phyloP scores from a whole-genome alignment of 768 basidiomycete species.

The Boletus rubroflammeus region DNA sequence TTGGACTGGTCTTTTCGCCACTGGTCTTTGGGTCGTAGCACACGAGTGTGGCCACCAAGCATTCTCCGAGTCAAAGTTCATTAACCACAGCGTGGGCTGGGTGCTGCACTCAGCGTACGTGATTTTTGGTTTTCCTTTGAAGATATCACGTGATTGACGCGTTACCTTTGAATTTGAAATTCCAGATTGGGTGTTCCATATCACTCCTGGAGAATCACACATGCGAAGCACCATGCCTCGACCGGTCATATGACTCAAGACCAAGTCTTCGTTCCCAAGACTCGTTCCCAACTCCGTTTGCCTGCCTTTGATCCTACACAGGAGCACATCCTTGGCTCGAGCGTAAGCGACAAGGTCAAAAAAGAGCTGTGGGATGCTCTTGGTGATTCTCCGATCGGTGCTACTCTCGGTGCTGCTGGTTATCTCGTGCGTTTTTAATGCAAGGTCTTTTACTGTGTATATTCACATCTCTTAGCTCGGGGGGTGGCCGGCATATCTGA shows the following conservation, averaged over 20 bases:
- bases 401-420: constrained; percentile 46
- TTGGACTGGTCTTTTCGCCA: constrained; percentile 78
- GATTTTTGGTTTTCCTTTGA: not conserved
- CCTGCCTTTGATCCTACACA: constrained; percentile 63
- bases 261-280: constrained; percentile 91
- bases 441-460: not conserved
- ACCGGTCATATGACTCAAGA: constrained; percentile 93
- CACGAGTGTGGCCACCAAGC: constrained; percentile 97
- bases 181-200: constrained; percentile 88
- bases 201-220: constrained; percentile 94
- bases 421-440: constrained; percentile 51
- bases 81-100: constrained; percentile 94
- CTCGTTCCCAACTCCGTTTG: constrained; percentile 69
- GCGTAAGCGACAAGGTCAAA: constrained; percentile 62
- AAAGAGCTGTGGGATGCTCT: constrained; percentile 80
- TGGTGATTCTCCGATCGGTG: constrained; percentile 85
- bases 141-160: constrained; percentile 23
- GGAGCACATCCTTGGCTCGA: constrained; percentile 63
- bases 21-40: constrained; percentile 92
- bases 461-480: constrained; percentile 44
- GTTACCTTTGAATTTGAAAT: constrained; percentile 8
- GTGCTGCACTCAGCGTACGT: constrained; percentile 83
- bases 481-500: constrained; percentile 86
- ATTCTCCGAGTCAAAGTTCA: constrained; percentile 85
- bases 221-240: constrained; percentile 93